A percentile compares a stretch with the other conserved stretches of the same genome.
Conservation (phyloP, 2,329 filamentous ascomycete species). For the Diaporthe citriasiana region DNA sequence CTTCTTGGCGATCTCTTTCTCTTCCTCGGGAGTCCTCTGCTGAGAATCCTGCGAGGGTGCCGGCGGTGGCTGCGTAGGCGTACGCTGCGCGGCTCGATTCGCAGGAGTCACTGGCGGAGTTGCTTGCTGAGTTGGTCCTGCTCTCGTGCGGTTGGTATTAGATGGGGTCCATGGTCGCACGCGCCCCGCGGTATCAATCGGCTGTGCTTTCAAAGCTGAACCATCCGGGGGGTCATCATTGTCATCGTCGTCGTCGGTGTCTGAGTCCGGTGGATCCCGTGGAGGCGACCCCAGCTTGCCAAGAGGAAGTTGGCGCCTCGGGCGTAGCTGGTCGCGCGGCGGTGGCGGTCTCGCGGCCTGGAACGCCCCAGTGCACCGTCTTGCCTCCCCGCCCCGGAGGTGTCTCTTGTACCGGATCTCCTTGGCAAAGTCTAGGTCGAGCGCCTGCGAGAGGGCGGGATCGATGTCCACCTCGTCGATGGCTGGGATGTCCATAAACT, state of each 20-base stretch:
- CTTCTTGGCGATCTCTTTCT: background rate
- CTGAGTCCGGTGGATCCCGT: background rate
- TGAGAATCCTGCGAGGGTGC: background rate
- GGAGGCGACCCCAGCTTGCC: no score
- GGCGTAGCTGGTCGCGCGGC: background rate
- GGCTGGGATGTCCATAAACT: constrained; percentile 1
- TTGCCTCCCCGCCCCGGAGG: constrained; percentile 6
- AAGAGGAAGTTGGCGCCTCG: background rate
- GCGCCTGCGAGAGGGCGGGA: background rate
- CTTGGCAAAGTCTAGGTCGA: constrained; percentile 33
- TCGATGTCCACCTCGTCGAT: constrained; percentile 23
- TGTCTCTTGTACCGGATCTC: background rate
- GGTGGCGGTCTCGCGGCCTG: constrained; percentile 14
- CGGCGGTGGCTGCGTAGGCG: background rate
- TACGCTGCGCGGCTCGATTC: background rate
- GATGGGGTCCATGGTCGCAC: background rate
- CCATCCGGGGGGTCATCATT: background rate
- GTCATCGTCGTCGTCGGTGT: background rate
- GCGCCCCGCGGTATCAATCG: background rate
- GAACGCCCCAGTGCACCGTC: constrained; percentile 7
- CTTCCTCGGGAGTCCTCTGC: background rate
- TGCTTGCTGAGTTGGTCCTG: background rate
- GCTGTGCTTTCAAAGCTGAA: background rate
- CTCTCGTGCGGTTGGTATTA: background rate
- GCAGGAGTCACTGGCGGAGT: background rate